Conservation (phyloP, 1,139 yeast species). For the Diutina pseudorugosa region DNA sequence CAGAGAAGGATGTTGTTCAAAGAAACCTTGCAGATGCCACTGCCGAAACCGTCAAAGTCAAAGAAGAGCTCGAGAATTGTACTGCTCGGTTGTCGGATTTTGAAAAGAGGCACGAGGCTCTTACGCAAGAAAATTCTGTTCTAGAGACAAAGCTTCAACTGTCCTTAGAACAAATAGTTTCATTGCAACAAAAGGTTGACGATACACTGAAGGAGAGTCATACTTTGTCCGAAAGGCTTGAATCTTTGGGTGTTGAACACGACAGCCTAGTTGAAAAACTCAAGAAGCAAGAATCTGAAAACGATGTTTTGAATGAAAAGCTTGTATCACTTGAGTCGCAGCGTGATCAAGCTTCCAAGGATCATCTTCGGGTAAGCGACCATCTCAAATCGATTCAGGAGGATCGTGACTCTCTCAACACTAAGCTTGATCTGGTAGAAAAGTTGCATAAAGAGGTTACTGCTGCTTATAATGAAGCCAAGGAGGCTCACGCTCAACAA, state of each 20-base stretch:
- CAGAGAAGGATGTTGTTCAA: background rate
- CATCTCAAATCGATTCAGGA: background rate
- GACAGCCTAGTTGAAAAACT: background rate
- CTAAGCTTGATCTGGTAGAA: background rate
- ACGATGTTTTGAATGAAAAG: background rate
- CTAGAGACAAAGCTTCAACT: background rate
- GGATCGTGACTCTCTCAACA: background rate
- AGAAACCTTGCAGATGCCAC: background rate
- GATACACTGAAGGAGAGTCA: background rate
- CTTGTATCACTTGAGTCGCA: background rate
- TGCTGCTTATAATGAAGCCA: background rate
- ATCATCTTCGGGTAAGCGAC: background rate
- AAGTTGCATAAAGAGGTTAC: background rate
- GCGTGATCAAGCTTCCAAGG: background rate
- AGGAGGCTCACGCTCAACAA: background rate
- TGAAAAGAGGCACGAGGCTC: background rate
- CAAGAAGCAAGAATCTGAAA: background rate
- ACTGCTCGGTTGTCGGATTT: background rate
- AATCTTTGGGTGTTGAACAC: background rate
- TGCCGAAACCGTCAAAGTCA: background rate
- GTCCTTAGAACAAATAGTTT: background rate
- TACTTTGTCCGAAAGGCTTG: background rate
- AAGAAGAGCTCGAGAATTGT: background rate
- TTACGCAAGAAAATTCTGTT: background rate
- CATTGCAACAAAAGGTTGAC: background rate